phyloP scores from a whole-genome alignment of 2,329 filamentous ascomycete species.

The Sclerotinia nivalis region DNA sequence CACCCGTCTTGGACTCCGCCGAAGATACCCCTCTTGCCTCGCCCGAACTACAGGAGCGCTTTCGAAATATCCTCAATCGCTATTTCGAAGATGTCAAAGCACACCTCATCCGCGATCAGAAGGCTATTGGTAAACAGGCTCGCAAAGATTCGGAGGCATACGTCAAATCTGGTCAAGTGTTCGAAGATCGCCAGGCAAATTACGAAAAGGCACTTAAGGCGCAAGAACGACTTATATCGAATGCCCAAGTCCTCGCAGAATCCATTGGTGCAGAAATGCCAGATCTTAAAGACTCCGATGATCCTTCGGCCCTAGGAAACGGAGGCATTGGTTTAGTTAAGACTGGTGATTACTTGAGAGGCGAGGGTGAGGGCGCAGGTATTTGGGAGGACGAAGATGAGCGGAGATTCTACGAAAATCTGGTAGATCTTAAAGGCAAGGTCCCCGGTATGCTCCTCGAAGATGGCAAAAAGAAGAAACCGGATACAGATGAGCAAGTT shows the following conservation, averaged over 20 bases:
- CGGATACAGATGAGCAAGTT: constrained; percentile 76
- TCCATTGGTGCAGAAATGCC: constrained; percentile 90
- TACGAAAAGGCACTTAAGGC: constrained; percentile 92
- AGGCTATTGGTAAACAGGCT: constrained; percentile 80
- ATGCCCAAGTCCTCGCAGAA: constrained; percentile 89
- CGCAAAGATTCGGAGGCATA: constrained; percentile 97
- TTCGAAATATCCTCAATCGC: constrained; percentile 78
- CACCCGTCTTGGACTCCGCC: constrained; percentile 46
- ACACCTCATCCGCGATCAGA: constrained; percentile 88
- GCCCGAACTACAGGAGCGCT: constrained; percentile 78
- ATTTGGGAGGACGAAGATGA: constrained; percentile 99
- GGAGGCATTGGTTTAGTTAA: constrained; percentile 91
- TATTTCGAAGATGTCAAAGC: constrained; percentile 93
- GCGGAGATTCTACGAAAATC: constrained; percentile 94
- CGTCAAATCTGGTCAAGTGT: constrained; percentile 96
- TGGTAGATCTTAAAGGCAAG: constrained; percentile 92
- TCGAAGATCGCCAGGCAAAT: constrained; percentile 93
- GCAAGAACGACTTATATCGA: constrained; percentile 85
- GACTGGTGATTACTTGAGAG: constrained; percentile 87
- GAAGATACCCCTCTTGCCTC: constrained; percentile 74
- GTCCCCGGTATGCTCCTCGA: constrained; percentile 92
- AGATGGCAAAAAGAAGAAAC: constrained; percentile 91
- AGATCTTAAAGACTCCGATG: constrained; percentile 81
- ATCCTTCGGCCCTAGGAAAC: constrained; percentile 63
- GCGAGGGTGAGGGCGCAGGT: constrained; percentile 84